phyloP scores from a whole-genome alignment of 1,284 basidiomycete species.

The Rhodotorula sp. region DNA sequence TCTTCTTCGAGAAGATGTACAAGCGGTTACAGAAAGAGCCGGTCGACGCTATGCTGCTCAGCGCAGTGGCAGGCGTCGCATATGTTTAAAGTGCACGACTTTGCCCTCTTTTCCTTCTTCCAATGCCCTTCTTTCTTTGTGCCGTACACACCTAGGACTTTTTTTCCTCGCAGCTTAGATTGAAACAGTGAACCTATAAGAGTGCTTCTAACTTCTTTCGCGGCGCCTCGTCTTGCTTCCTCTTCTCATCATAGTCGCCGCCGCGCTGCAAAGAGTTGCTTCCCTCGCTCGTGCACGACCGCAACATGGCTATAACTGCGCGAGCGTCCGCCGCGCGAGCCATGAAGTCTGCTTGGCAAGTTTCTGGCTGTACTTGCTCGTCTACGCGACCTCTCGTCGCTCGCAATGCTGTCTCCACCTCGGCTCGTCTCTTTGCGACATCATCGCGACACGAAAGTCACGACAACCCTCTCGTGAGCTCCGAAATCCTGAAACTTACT shows the following conservation, averaged over 20 bases:
- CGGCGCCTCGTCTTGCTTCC: not conserved
- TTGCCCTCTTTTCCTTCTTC: not conserved
- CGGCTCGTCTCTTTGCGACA: not conserved
- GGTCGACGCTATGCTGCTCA: slow-evolving; percentile 44
- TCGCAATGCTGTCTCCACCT: not conserved
- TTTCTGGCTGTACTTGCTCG: not conserved
- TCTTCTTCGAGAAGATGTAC: slow-evolving; percentile 41
- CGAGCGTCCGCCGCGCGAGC: not conserved
- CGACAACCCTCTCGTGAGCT: slow-evolving; percentile 38
- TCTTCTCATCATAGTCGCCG: not conserved
- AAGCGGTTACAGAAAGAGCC: slow-evolving; percentile 35
- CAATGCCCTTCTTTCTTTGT: not conserved
- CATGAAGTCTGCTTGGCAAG: not conserved
- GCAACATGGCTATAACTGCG: not conserved
- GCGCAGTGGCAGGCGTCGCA: slow-evolving; percentile 41
- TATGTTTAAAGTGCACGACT: slow-evolving; percentile 26
- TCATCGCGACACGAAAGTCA: slow-evolving; percentile 8
- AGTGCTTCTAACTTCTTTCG: not conserved
- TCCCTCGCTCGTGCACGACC: not conserved
- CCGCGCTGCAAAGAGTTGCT: not conserved
- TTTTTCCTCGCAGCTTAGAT: not conserved
- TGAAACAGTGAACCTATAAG: not conserved
- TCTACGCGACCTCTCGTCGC: not conserved
- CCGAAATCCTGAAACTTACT: accelerated
- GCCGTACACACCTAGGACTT: not conserved